Evolutionary conservation across 768 basidiomycete species (phyloP).

Genomic region (Mrakia hoshinonis): DNA sequence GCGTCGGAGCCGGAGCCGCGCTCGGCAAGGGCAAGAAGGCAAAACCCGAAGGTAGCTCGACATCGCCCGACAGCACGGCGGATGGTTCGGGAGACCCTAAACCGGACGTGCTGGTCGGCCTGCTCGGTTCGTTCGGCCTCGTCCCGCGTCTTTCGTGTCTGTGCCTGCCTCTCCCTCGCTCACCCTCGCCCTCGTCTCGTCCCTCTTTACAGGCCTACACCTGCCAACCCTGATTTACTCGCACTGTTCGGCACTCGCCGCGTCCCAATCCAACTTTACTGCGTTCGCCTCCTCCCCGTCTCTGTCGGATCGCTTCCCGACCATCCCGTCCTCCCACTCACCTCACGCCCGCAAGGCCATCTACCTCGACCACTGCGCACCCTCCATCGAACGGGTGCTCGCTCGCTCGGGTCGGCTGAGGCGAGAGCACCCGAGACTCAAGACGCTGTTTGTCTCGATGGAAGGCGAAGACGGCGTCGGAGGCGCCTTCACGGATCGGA

Average conservation of each 20-base stretch:
- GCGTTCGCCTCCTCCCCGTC: background rate
- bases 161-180: background rate
- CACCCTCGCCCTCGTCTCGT: background rate
- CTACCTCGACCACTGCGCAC: background rate
- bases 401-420: background rate
- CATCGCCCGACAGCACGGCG: background rate
- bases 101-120: background rate
- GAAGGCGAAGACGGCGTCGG: background rate
- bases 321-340: background rate
- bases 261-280: background rate
- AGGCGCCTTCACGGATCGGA: background rate
- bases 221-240: background rate
- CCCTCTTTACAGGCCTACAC: background rate
- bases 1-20: background rate
- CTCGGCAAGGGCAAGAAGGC: background rate
- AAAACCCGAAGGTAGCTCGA: background rate
- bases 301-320: constrained; percentile 1
- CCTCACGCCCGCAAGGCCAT: background rate
- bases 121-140: background rate
- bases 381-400: background rate
- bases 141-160: background rate
- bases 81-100: background rate
- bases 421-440: background rate
- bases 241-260: background rate
- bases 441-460: background rate